These are phyloP conservation scores for Candida glucosophila DNA, from an alignment of 1,139 yeast genomes.

Conservation along the genomic window DNA sequence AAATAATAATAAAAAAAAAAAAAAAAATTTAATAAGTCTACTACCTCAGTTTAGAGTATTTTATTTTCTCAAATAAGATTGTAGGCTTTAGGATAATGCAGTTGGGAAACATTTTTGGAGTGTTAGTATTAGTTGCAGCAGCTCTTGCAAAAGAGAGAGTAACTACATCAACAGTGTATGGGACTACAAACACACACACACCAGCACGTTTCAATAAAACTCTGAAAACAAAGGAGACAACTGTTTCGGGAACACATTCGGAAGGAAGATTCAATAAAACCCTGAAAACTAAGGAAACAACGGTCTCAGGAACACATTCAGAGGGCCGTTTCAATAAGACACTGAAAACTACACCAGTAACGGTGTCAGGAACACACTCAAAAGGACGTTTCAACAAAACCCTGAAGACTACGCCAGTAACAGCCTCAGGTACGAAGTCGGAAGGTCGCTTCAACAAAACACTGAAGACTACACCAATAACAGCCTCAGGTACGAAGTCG, in stretches of 20 bases:
- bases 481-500: constrained; percentile 34
- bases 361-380: constrained; percentile 36
- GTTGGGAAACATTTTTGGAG: constrained; percentile 14
- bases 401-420: constrained; percentile 17
- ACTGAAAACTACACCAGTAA: constrained; percentile 15
- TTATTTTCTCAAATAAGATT: not conserved
- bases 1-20: too few species aligned
- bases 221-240: constrained; percentile 18
- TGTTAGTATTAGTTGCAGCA: constrained; percentile 12
- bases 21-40: too few species aligned
- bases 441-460: constrained; percentile 34
- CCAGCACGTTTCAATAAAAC: constrained; percentile 32
- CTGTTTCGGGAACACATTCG: constrained; percentile 31
- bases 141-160: constrained; percentile 10
- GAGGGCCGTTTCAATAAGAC: constrained; percentile 44
- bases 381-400: constrained; percentile 32
- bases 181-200: constrained; percentile 41
- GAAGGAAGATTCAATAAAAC: constrained; percentile 37
- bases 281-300: constrained; percentile 13
- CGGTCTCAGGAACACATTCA: constrained; percentile 32
- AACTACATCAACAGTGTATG: constrained; percentile 38
- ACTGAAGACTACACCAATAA: constrained; percentile 18
- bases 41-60: too few species aligned
- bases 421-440: constrained; percentile 37
- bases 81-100: constrained; percentile 9